Evolutionary conservation across 2,329 filamentous ascomycete species (phyloP).

Genomic region (Grosmannia huntii): DNA sequence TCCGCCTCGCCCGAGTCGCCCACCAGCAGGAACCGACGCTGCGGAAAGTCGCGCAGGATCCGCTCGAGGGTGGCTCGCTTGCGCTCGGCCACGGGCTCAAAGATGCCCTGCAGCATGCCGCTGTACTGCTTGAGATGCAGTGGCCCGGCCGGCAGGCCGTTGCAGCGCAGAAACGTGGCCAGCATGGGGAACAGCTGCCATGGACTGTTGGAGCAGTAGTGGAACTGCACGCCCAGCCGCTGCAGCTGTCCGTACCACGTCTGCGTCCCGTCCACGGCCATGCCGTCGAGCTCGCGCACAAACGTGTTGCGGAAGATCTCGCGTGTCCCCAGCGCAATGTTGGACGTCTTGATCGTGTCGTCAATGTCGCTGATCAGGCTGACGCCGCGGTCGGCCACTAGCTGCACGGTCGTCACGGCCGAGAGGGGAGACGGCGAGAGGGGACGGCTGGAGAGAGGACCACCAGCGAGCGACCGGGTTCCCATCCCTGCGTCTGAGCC

Average conservation of each 20-base stretch:
- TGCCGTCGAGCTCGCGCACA: constrained; percentile 67
- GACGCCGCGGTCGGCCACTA: constrained; percentile 68
- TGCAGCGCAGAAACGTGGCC: constrained; percentile 69
- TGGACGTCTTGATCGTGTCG: constrained; percentile 93
- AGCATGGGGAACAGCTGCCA: constrained; percentile 95
- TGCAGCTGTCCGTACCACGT: constrained; percentile 80
- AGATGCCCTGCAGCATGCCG: constrained; percentile 95
- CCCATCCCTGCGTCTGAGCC: too few species aligned
- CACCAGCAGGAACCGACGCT: constrained; percentile 78
- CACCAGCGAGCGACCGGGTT: not conserved
- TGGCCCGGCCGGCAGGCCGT: constrained; percentile 72
- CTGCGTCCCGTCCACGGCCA: constrained; percentile 74
- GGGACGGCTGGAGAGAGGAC: too few species aligned
- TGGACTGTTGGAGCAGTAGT: constrained; percentile 98
- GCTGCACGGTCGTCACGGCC: constrained; percentile 60
- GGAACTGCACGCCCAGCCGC: constrained; percentile 71
- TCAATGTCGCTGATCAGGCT: constrained; percentile 97
- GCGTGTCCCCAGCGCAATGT: constrained; percentile 72
- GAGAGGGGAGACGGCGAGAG: constrained; percentile 54
- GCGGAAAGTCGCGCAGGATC: constrained; percentile 79
- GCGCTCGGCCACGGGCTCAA: constrained; percentile 89
- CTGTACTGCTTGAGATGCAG: constrained; percentile 94
- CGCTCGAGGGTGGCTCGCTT: constrained; percentile 82
- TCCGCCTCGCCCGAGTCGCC: constrained; percentile 96
- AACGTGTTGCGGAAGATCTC: constrained; percentile 97